These are phyloP conservation scores for Pythium volutum DNA, from an alignment of 352 stramenopile genomes.

Conservation along the genomic window DNA sequence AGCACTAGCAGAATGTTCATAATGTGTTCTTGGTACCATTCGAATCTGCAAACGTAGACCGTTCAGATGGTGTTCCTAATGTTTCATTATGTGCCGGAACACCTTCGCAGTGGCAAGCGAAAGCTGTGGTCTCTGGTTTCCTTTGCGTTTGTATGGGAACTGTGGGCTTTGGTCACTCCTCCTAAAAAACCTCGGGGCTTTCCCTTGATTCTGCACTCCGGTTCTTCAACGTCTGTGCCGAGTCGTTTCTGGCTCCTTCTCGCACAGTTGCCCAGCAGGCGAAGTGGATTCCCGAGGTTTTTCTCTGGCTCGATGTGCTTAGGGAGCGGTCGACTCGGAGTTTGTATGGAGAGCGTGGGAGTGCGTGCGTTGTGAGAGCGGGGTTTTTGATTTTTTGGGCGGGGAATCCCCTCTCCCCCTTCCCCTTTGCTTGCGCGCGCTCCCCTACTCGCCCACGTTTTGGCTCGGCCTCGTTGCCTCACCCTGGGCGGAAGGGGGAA, in stretches of 20 bases:
- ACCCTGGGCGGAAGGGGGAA: neutral
- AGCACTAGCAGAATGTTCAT: neutral
- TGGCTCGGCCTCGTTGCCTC: constrained; percentile 17
- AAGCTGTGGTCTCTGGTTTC: constrained; percentile 15
- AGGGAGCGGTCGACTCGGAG: constrained; percentile 5
- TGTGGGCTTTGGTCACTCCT: constrained; percentile 22
- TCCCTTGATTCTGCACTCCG: constrained; percentile 36
- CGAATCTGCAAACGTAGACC: constrained; percentile 2
- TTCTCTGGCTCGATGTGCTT: constrained; percentile 5
- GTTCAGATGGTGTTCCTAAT: constrained; percentile 20
- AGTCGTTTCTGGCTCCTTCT: constrained; percentile 35
- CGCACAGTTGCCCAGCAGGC: constrained; percentile 27
- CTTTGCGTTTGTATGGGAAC: constrained; percentile 25
- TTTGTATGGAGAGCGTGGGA: constrained; percentile 28
- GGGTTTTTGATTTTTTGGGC: constrained; percentile 30
- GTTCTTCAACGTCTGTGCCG: constrained; percentile 35
- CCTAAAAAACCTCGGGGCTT: constrained; percentile 40
- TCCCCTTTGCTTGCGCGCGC: constrained; percentile 13
- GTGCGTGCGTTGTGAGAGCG: constrained; percentile 7
- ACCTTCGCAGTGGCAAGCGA: neutral
- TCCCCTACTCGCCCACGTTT: constrained; percentile 17
- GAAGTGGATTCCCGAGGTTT: constrained; percentile 31
- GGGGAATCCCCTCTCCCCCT: constrained; percentile 16
- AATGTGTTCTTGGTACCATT: constrained; percentile 8
- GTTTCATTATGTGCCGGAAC: constrained; percentile 8